These are phyloP conservation scores for Monosporascus sp. DNA, from an alignment of 2,329 filamentous ascomycete genomes.

Conservation along the genomic window DNA sequence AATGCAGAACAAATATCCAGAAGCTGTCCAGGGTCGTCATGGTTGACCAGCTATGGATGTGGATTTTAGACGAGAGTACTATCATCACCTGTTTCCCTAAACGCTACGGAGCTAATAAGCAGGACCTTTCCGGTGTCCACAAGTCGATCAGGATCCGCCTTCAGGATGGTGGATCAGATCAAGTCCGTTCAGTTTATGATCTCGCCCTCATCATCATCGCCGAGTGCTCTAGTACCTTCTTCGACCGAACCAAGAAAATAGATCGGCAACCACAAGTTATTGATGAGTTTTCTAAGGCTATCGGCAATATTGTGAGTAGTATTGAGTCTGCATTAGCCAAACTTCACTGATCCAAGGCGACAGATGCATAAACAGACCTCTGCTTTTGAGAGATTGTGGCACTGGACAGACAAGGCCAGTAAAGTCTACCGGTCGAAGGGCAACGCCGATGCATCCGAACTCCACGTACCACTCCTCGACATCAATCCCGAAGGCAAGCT, in stretches of 20 bases:
- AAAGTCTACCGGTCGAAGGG: slow-evolving; percentile 15
- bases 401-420: slow-evolving; percentile 24
- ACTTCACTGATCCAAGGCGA: neutral
- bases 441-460: slow-evolving; percentile 14
- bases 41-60: slow-evolving; percentile 42
- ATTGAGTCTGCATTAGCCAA: neutral
- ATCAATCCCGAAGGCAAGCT: slow-evolving; percentile 39
- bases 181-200: slow-evolving; percentile 9
- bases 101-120: slow-evolving; percentile 37
- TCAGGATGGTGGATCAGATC: slow-evolving; percentile 12
- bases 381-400: slow-evolving; percentile 34
- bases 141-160: slow-evolving; percentile 33
- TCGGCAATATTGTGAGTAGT: slow-evolving; percentile 33
- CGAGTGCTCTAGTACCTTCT: slow-evolving; percentile 35
- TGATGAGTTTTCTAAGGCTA: slow-evolving; percentile 36
- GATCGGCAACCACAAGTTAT: slow-evolving; percentile 32
- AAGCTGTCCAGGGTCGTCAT: slow-evolving; percentile 29
- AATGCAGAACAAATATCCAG: slow-evolving; percentile 9
- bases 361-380: slow-evolving; percentile 33
- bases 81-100: slow-evolving; percentile 37
- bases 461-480: slow-evolving; percentile 30
- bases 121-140: slow-evolving; percentile 34
- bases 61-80: slow-evolving; percentile 33
- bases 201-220: slow-evolving; percentile 32
- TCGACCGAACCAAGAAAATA: slow-evolving; percentile 29